A percentile compares a stretch with the other conserved stretches of the same genome.
Evolutionary conservation across 2,329 filamentous ascomycete genomes (phyloP).

Genomic region (Plectosphaerella sp.): DNA sequence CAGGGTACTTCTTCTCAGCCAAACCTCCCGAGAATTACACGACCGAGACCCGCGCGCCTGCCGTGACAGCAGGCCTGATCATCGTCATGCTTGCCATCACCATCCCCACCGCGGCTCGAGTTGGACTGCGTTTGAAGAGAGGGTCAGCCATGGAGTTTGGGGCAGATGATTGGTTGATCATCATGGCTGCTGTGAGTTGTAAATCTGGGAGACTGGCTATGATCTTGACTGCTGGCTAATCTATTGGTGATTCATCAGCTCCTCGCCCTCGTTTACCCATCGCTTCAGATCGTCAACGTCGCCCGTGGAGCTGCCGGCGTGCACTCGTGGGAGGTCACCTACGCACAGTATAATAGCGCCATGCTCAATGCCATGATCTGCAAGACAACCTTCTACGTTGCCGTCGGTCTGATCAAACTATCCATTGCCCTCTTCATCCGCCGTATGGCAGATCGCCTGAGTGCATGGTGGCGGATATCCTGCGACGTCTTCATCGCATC

Average conservation of each 20-base stretch:
- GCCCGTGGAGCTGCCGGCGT: constrained; percentile 18
- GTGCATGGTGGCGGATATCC: constrained; percentile 20
- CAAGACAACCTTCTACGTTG: constrained; percentile 21
- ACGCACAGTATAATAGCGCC: constrained; percentile 20
- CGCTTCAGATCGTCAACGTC: constrained; percentile 19
- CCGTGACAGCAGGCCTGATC: constrained; percentile 20
- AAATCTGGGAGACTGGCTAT: too few species aligned
- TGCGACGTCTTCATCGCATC: constrained; percentile 25
- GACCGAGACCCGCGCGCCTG: constrained; percentile 16
- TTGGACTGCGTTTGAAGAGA: constrained; percentile 11
- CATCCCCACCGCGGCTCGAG: constrained; percentile 19
- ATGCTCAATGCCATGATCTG: constrained; percentile 17
- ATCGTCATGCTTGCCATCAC: constrained; percentile 22
- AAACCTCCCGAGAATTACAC: constrained; percentile 13
- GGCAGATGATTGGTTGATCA: constrained; percentile 8
- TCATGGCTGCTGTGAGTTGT: constrained; percentile 3
- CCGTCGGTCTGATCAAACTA: constrained; percentile 27
- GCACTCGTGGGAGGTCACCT: constrained; percentile 25
- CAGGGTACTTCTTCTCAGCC: constrained; percentile 14
- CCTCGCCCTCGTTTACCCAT: constrained; percentile 18
- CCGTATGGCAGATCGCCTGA: constrained; percentile 24
- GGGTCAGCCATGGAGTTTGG: constrained; percentile 4
- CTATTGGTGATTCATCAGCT: constrained; percentile 8
- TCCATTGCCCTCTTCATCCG: constrained; percentile 29
- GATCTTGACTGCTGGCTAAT: too few species aligned